Base-by-base conservation (phyloP, 1,139 yeast genomes). In the Ogataea hybrid region DNA sequence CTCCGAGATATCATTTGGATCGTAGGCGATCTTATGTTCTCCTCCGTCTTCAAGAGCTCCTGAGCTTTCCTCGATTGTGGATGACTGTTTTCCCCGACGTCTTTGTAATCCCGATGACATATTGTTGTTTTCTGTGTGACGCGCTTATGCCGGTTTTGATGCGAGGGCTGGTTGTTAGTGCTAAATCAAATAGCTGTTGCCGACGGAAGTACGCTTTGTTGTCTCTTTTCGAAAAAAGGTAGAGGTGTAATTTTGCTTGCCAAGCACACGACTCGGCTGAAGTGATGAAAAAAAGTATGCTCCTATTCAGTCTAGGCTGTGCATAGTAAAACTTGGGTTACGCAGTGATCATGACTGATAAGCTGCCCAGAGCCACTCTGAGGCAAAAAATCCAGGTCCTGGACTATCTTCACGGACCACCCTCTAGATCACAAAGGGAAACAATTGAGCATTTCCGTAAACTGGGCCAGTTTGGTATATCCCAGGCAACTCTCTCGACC, bases 1-100 rank as follows among this genome's bases (percentile, higher is more conserved):
- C 43, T 70, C 73, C 41, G 67, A 70, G 43, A 80, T 69, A 59
- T 84, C 94, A 31, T 77, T 72, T 28, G 94, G 89, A 62, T 90
- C 97, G 57, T 80, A 84, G 11, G 94, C 97, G 44, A 90, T 76
- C 59, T 81, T 83, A 59, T 78, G 85, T 17, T 50, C 50, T 22
- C 49, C 44, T 10, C 41, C 32, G 11, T 47, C 49, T 12, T 43
- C 46, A 14, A 34, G 36, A 6, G 39, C 20, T 8, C 37, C 44
- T 16, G 47, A 43, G 3, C 45, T 37, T 18, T 37, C 46, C 25
- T 39, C 41, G 5, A 35, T 20, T 15, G 49, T 14, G 11, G 45
- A 25, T 14, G 43, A 8, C 36, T 44, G 37, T 39, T 46, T 23
- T 16, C 51, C 60, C 51, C 68, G 65, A 46, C 70, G 67, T 58